Conservation (phyloP, 2,329 filamentous ascomycete species). For the Ascochyta viciae-villosae region DNA sequence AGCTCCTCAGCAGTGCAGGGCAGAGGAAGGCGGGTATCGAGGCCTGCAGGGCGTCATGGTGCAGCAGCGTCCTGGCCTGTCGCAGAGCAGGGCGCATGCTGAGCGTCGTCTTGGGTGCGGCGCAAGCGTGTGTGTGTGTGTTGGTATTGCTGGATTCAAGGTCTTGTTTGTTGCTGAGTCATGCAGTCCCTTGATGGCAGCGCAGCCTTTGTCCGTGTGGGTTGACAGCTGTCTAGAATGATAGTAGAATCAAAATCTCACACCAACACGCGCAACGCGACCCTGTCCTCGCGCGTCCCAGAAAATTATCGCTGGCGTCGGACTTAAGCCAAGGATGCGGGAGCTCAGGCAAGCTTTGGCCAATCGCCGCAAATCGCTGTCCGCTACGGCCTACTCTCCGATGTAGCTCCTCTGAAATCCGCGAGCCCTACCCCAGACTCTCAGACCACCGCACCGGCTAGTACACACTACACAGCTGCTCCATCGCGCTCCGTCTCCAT, state of each 20-base stretch:
- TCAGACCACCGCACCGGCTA: conserved; percentile 29
- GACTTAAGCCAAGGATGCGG: conserved; percentile 18
- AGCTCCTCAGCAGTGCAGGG: conserved; percentile 39
- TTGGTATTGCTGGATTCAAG: too few relatives aligned
- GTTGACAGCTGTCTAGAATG: conserved; percentile 6
- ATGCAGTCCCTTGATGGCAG: background rate
- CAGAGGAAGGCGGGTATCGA: conserved; percentile 45
- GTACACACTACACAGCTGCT: conserved; percentile 12
- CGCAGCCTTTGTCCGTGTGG: background rate
- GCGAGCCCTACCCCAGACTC: conserved; percentile 29
- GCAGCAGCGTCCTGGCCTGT: conserved; percentile 36
- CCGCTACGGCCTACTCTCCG: conserved; percentile 20
- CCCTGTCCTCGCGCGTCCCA: conserved; percentile 16
- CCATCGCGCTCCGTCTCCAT: conserved; percentile 13
- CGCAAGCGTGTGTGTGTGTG: background rate
- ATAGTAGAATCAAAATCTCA: too few relatives aligned
- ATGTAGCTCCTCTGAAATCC: conserved; percentile 27
- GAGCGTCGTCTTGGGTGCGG: background rate
- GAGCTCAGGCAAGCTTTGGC: conserved; percentile 15
- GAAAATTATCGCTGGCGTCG: conserved; percentile 31
- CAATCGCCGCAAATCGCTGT: conserved; percentile 25
- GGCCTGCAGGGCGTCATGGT: conserved; percentile 31
- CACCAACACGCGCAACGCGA: background rate
- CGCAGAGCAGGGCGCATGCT: conserved; percentile 45
- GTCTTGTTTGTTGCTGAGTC: background rate